These are phyloP conservation scores for Cladosporium halotolerans DNA, from an alignment of 2,329 filamentous ascomycete species.

Conservation along the genomic window DNA sequence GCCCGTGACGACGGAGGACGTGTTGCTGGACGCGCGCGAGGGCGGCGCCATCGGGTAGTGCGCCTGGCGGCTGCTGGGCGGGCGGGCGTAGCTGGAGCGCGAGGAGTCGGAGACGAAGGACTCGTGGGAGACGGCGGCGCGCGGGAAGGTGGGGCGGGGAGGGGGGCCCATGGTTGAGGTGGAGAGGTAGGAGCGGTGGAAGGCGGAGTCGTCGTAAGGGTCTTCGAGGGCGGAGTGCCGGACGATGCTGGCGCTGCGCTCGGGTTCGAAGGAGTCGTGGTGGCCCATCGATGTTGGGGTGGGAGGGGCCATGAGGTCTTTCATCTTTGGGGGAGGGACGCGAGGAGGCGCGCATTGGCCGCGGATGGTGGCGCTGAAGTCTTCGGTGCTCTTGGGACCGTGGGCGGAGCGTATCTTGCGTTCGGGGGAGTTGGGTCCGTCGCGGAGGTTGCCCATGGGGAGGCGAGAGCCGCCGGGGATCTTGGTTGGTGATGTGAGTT, in stretches of 20 bases:
- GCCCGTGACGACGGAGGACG: conserved; percentile 29
- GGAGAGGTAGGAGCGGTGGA: conserved; percentile 26
- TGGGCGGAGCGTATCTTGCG: conserved; percentile 47
- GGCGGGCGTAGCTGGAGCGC: conserved; percentile 16
- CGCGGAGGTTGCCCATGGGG: conserved; percentile 61
- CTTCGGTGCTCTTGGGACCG: conserved; percentile 34
- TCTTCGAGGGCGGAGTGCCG: conserved; percentile 67
- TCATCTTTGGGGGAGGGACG: conserved; percentile 86
- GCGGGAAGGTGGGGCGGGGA: conserved; percentile 13
- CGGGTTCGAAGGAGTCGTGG: conserved; percentile 33
- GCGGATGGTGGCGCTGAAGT: conserved; percentile 35
- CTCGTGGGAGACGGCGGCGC: conserved; percentile 14
- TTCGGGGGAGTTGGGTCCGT: conserved; percentile 76
- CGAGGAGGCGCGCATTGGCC: conserved; percentile 35
- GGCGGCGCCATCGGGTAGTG: conserved; percentile 26
- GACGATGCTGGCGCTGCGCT: conserved; percentile 53
- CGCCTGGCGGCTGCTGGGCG: conserved; percentile 22
- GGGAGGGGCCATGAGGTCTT: conserved; percentile 62
- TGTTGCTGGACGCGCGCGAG: conserved; percentile 28
- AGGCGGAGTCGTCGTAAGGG: conserved; percentile 64
- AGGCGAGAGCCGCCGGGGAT: conserved; percentile 57
- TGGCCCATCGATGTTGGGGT: conserved; percentile 34
- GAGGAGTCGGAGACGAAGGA: conserved; percentile 16
- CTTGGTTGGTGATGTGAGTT: conserved; percentile 47
- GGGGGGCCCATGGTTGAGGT: conserved; percentile 19